A percentile compares a stretch with the other conserved stretches of the same genome.
phyloP scores from a whole-genome alignment of 2,329 filamentous ascomycete species.

The Calonectria leucothoes region DNA sequence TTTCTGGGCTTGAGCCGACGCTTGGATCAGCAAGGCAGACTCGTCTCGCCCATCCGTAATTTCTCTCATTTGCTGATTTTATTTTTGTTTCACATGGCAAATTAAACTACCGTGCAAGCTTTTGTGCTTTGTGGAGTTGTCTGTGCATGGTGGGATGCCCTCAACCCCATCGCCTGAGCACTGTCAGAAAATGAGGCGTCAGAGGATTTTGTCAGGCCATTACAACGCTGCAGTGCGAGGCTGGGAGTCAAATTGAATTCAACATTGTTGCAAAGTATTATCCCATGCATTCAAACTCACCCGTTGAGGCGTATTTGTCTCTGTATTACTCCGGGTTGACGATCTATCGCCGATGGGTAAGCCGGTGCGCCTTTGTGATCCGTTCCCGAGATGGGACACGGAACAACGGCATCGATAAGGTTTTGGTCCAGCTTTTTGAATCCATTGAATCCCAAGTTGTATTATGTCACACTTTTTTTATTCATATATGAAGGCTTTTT shows the following conservation, averaged over 20 bases:
- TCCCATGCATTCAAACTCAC: background rate
- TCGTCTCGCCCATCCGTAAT: background rate
- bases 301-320: background rate
- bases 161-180: background rate
- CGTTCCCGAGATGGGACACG: too few relatives aligned
- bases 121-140: background rate
- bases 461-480: background rate
- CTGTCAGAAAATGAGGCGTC: background rate
- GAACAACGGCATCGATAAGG: background rate
- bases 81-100: too few relatives aligned
- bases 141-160: background rate
- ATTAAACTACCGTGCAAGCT: too few relatives aligned
- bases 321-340: background rate
- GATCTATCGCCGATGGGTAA: background rate
- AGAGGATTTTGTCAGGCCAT: background rate
- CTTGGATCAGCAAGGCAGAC: background rate
- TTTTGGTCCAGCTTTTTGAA: too few relatives aligned
- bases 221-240: background rate
- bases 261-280: background rate
- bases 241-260: background rate
- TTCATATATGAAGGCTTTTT: too few relatives aligned
- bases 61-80: background rate
- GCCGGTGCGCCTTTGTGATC: background rate
- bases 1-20: background rate
- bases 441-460: too few relatives aligned